These are phyloP conservation scores for Corymbia citriodora DNA, from an alignment of 441 rosid genomes.

Conservation along the genomic window DNA sequence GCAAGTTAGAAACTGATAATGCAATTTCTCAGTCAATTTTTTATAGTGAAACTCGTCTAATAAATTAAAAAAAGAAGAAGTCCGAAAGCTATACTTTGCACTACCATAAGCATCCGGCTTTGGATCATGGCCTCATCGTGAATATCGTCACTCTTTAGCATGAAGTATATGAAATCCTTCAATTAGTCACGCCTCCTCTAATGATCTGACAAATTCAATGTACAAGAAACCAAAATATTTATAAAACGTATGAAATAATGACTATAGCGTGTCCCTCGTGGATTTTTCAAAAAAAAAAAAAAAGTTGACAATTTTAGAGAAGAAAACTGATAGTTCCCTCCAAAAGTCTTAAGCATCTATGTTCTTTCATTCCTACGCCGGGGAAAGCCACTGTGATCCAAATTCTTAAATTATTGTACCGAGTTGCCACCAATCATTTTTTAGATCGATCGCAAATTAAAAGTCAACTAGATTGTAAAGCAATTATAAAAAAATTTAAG, in stretches of 20 bases:
- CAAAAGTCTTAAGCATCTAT: background rate
- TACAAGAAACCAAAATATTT: too few relatives aligned
- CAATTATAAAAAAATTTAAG: fast-evolving
- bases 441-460: fast-evolving
- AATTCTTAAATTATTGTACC: background rate
- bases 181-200: too few relatives aligned
- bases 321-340: background rate
- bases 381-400: fast-evolving
- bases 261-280: background rate
- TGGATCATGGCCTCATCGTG: background rate
- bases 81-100: background rate
- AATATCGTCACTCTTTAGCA: background rate
- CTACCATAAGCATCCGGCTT: background rate
- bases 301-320: background rate
- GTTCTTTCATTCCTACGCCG: background rate
- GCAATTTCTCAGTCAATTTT: too few relatives aligned
- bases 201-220: too few relatives aligned
- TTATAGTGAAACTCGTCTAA: too few relatives aligned
- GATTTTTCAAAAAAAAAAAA: background rate
- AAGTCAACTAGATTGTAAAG: too few relatives aligned
- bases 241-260: background rate
- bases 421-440: background rate
- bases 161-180: too few relatives aligned
- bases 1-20: too few relatives aligned
- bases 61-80: too few relatives aligned